These are phyloP conservation scores for Pilatotrama ljubarskyi DNA, from an alignment of 768 basidiomycete species.

Conservation along the genomic window DNA sequence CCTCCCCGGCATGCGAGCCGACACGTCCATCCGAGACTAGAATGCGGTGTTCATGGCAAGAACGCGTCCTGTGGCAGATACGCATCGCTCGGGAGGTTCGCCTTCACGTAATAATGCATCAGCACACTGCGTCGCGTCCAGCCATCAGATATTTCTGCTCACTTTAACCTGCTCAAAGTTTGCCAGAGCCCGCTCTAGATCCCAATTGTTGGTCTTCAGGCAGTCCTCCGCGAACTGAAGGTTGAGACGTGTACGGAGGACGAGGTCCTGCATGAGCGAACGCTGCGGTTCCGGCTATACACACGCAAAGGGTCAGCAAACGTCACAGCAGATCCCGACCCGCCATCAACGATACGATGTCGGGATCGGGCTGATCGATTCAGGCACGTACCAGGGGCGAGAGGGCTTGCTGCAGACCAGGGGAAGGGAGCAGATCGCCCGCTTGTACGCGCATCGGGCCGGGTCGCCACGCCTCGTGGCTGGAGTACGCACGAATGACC, in stretches of 20 bases:
- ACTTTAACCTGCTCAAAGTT: slow-evolving; percentile 93
- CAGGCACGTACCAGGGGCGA: slow-evolving; percentile 50
- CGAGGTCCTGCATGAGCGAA: slow-evolving; percentile 66
- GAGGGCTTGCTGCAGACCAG: slow-evolving; percentile 48
- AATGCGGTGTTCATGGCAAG: slow-evolving; percentile 32
- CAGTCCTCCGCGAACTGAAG: slow-evolving; percentile 82
- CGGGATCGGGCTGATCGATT: slow-evolving; percentile 20
- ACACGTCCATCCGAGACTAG: slow-evolving; percentile 17
- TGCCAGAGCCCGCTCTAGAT: slow-evolving; percentile 70
- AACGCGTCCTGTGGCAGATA: slow-evolving; percentile 54
- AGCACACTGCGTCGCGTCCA: slow-evolving; percentile 4
- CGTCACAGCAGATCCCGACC: not conserved
- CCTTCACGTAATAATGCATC: slow-evolving; percentile 30
- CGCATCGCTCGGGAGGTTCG: slow-evolving; percentile 40
- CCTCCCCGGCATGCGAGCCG: slow-evolving; percentile 12
- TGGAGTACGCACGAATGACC: slow-evolving; percentile 82
- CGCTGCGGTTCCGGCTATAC: slow-evolving; percentile 70
- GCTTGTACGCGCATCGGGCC: slow-evolving; percentile 77
- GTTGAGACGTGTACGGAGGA: slow-evolving; percentile 76
- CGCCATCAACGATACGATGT: not conserved
- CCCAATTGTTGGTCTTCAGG: slow-evolving; percentile 82
- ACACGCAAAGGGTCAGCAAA: slow-evolving; percentile 17
- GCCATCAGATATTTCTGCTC: slow-evolving; percentile 29
- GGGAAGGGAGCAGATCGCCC: slow-evolving; percentile 31
- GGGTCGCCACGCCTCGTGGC: slow-evolving; percentile 73